Evolutionary conservation across 2,329 filamentous ascomycete species (phyloP), one percentile per base, ranked within the genome.

Genomic region (Leptographium galeiforme): DNA sequence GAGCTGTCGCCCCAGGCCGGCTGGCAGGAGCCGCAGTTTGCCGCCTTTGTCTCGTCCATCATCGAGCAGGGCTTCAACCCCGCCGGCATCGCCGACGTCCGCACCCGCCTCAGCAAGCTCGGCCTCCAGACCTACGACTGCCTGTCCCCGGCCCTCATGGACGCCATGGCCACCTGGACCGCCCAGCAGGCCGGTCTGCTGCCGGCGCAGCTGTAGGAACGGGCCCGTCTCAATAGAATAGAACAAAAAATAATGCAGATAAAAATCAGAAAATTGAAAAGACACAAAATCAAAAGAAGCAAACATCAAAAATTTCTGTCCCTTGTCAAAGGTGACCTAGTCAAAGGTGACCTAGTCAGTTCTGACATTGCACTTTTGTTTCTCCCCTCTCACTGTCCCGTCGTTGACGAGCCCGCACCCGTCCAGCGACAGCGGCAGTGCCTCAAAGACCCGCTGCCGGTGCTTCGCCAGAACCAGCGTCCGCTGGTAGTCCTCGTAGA

Each of bases 11-110:
- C 48, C n/a, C 65, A 74, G 53, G 72, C 76, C 63, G 81, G 81
- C n/a, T 85, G 82, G 81, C 81, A 85, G 67, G 82, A 84, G 68
- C 81, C 81, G 8, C 81, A 85, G 62, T 86, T 85, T 59, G 82
- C 82, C 2, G 82, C 75, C 0, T 86, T 85, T 56, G 81, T 85
- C 41, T 79, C 76, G 39, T 81, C 76, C 53, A 78, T 85, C 55
- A 83, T 85, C 55, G 82, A 85, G 74, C 80, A 84, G 62, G 82
- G 82, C 1, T 82, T 78, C 60, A 65, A 74, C 48, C 76, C 81
- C 0, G 63, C 67, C 16, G 68, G 70, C 39, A 82, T 82, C 60
- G 73, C 71, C 49, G 73, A 70, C 18, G 75, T 85, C 4, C 70
- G 82, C 44, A 58, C 56, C 2, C 75, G 71, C 63, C 72, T 85